These are phyloP conservation scores for Kluyveromyces aestuarii DNA, from an alignment of 805 yeast genomes.

Conservation along the genomic window DNA sequence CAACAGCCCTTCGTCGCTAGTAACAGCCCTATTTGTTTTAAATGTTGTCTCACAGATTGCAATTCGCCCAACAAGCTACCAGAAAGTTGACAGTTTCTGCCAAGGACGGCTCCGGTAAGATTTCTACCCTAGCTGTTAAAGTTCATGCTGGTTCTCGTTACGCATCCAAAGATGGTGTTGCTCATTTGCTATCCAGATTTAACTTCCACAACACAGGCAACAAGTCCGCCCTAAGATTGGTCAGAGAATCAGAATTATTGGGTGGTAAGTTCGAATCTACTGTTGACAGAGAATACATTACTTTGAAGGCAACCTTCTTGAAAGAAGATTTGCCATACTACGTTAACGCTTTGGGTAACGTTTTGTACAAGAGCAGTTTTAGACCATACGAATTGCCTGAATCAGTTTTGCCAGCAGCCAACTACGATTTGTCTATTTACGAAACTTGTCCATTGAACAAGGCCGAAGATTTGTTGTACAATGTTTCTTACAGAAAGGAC, in stretches of 20 bases:
- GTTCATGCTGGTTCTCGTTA: conserved; percentile 83
- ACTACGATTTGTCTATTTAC: conserved; percentile 50
- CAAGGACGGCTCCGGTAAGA: conserved; percentile 52
- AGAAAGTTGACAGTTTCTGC: conserved; percentile 38
- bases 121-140: conserved; percentile 70
- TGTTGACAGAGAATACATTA: conserved; percentile 78
- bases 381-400: conserved; percentile 80
- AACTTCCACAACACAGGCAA: conserved; percentile 73
- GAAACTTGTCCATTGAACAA: conserved; percentile 41
- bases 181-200: conserved; percentile 79
- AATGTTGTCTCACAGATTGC: conserved; percentile 17
- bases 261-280: conserved; percentile 71
- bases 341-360: conserved; percentile 75
- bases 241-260: conserved; percentile 88
- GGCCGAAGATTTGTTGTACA: conserved; percentile 74
- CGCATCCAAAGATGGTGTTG: conserved; percentile 61
- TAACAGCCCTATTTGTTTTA: background rate
- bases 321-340: conserved; percentile 86
- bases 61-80: conserved; percentile 18
- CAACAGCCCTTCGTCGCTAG: background rate
- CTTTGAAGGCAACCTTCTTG: conserved; percentile 73
- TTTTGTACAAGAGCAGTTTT: conserved; percentile 59
- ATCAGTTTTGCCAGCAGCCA: conserved; percentile 71
- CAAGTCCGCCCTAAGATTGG: conserved; percentile 84
- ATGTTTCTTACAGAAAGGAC: conserved; percentile 75